Base-by-base conservation (phyloP, 257 asterid genomes). In the Forsythia suspensa region DNA sequence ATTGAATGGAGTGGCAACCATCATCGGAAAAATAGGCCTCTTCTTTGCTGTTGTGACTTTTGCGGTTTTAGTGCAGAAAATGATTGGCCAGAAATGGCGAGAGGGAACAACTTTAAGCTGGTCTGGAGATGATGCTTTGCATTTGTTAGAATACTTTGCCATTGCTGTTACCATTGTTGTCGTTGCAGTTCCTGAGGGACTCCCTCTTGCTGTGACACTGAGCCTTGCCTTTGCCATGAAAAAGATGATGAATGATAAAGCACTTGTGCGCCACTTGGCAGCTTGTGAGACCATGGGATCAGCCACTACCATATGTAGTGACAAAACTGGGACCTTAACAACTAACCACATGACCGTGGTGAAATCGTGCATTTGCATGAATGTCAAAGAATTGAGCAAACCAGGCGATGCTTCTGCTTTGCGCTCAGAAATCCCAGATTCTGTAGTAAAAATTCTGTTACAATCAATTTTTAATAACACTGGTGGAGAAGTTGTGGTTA, bases 231-330 rank as follows among this genome's bases (percentile, higher is more conserved):
- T 95, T 48, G 99, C 98, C 0, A 95, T 95, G 99, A 91, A 95
- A 75, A 90, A 93, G 83, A 91, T 95, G 97, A 95, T 93, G 98
- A 95, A 95, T 4, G 99, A 95, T 55, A 95, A 93, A 82, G 99
- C 99, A 0, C 95, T 95, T 9, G 97, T 95, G 12, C 91, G 99
- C 3, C 90, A 93, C 77, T 83, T 95, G 72, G 97, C 99, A 1
- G 99, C 99, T 9, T 93, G 99, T 76, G 99, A 95, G 83, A 95
- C 99, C 5, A 95, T 95, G 99, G 99, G 99, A 10, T 95, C 97
- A 1, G 94, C 98, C 36, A 95, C 98, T 0, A 91, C 92, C 38
- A 92, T 95, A 10, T 95, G 98, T 40, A 95, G 96, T 72, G 98
- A 95, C 81, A 95, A 95, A 83, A 95, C 99, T 0, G 99, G 99